Evolutionary conservation across 148 eudicot species (phyloP).

Genomic region (Camellia granthamiana): DNA sequence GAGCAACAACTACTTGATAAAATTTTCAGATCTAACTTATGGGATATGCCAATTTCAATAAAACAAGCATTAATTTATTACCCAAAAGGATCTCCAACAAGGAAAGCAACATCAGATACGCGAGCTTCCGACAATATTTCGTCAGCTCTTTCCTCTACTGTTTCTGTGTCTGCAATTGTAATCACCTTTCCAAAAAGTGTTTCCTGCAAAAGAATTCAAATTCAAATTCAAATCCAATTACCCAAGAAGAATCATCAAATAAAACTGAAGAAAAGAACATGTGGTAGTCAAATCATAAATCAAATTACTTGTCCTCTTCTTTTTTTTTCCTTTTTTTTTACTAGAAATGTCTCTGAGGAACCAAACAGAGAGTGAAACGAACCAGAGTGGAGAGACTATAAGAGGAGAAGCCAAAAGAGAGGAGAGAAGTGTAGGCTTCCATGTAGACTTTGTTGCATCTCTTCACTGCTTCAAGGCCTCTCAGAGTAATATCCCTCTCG

Average conservation of each 20-base stretch:
- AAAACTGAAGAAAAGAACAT: background rate
- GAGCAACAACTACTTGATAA: background rate
- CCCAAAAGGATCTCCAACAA: slow-evolving; percentile 99
- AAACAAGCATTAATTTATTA: slow-evolving; percentile 21
- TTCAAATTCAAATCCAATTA: background rate
- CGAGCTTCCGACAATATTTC: slow-evolving; percentile 65
- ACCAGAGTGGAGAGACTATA: slow-evolving; percentile 73
- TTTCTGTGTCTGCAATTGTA: slow-evolving; percentile 72
- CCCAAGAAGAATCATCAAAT: background rate
- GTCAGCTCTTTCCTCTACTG: slow-evolving; percentile 89
- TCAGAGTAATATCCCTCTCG: slow-evolving; percentile 83
- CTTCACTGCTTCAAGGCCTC: slow-evolving; percentile 78
- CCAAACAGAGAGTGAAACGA: too few relatives aligned
- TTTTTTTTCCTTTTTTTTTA: background rate
- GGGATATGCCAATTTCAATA: background rate
- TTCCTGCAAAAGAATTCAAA: slow-evolving; percentile 44
- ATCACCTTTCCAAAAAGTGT: slow-evolving; percentile 59
- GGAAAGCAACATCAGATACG: slow-evolving; percentile 72
- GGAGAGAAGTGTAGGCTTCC: slow-evolving; percentile 92
- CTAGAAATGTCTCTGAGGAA: background rate
- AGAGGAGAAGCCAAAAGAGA: slow-evolving; percentile 74
- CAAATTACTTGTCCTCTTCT: too few relatives aligned
- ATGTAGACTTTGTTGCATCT: slow-evolving; percentile 65
- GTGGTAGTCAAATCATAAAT: background rate
- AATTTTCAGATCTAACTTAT: background rate